Base-by-base conservation (phyloP, 176 grass and related monocot species). In the Poa pratensis region DNA sequence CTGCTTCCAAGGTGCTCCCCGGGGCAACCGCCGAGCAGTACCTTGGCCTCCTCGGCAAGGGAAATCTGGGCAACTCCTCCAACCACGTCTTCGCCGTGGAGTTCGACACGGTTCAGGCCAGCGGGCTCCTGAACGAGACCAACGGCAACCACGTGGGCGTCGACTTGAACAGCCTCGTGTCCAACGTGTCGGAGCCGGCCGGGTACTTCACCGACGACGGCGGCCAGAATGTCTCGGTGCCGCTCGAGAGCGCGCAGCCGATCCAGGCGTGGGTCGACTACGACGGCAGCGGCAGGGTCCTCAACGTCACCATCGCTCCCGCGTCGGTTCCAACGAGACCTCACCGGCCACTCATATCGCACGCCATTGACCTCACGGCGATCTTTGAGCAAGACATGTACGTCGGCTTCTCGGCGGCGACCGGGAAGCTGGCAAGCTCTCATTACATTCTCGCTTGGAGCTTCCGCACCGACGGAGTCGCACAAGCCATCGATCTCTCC, bases 61-160 rank as follows among this genome's bases (percentile, higher is more conserved):
- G 92, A 30, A 64, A 64, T 30, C 24, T 64, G 26, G 61, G 61
- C 28, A 97, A 97, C 84, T 53, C 77, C 22, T 89, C 88, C 37
- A 94, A 97, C 86, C 94, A 97, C 71, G 51, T 97, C 48, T 92
- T 97, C 49, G 92, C 94, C 35, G 75, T 97, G 0, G 94, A 97
- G 87, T 97, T 97, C 74, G 92, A 97, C 80, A 97, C 94, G 50
- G 92, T 97, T 26, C 61, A 64, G 61, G 61, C 61, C 3, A 15
- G 78, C 92, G 89, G 90, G 92, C 90, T 94, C 91, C 61, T 97
- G 79, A 75, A 79, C 18, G 94, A 97, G 76, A 87, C 94, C 75
- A 97, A 97, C 46, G 92, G 89, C 54, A 97, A 97, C 73, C 94
- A 97, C 76, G 88, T 97, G 26, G 92, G 94, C 22, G 73, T 97